Evolutionary conservation across 345 rosid species (phyloP).

Genomic region (Eucalyptus polybractea): DNA sequence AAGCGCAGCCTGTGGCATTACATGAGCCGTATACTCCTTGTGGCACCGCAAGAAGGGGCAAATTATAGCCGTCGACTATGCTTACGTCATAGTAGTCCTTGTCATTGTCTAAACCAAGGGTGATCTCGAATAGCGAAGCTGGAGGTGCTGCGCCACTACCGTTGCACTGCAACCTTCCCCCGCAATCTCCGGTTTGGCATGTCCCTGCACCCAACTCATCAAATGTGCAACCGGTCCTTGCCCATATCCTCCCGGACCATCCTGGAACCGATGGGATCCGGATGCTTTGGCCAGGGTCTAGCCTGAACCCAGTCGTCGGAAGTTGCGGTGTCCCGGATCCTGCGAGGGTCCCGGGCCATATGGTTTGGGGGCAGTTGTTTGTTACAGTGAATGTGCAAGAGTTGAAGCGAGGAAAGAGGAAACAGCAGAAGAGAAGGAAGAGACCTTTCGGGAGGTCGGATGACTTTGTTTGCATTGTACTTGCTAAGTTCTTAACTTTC

Average conservation of each 20-base stretch:
- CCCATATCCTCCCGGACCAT: slow-evolving; percentile 96
- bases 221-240: slow-evolving; percentile 73
- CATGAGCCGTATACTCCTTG: slow-evolving; percentile 51
- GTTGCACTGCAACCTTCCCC: slow-evolving; percentile 61
- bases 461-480: not conserved
- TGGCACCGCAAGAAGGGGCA: slow-evolving; percentile 67
- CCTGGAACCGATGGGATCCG: slow-evolving; percentile 46
- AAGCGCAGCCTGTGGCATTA: slow-evolving; percentile 71
- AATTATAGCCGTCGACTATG: slow-evolving; percentile 77
- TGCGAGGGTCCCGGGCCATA: slow-evolving; percentile 83
- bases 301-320: slow-evolving; percentile 49
- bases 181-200: slow-evolving; percentile 78
- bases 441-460: not conserved
- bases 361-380: slow-evolving; percentile 63
- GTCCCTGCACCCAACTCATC: slow-evolving; percentile 44
- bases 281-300: slow-evolving; percentile 50
- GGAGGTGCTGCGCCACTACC: slow-evolving; percentile 79
- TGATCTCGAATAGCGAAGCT: slow-evolving; percentile 78
- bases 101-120: slow-evolving; percentile 38
- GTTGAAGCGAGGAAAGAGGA: slow-evolving; percentile 17
- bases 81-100: slow-evolving; percentile 75
- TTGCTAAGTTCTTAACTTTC: not conserved
- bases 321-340: slow-evolving; percentile 75
- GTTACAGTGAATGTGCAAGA: slow-evolving; percentile 46
- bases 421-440: slow-evolving; percentile 12